Percentiles rank a stretch among this genome's conserved stretches.
phyloP scores from a whole-genome alignment of 306 rosid species.

The Trifolium subterraneum region DNA sequence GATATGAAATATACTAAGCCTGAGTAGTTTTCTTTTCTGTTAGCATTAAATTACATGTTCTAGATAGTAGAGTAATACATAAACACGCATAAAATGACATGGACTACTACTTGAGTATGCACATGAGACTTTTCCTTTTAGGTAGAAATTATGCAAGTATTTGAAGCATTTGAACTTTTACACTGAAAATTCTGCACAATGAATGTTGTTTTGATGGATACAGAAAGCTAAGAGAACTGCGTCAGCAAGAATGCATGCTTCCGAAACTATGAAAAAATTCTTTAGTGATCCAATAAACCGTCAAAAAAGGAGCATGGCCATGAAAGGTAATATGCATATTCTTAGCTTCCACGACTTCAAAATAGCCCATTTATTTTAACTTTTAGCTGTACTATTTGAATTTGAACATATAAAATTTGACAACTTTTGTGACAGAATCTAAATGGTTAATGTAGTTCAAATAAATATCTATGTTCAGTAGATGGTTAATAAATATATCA shows the following conservation, averaged over 20 bases:
- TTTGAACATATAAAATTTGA: too few relatives aligned
- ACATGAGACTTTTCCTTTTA: background rate
- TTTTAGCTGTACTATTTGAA: background rate
- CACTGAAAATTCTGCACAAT: slow-evolving; percentile 21
- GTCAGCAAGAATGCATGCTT: slow-evolving; percentile 80
- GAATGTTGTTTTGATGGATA: slow-evolving; percentile 36
- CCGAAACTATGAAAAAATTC: slow-evolving; percentile 77
- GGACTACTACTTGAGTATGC: background rate
- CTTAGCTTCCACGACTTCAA: slow-evolving; percentile 1
- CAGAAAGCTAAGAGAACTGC: slow-evolving; percentile 88
- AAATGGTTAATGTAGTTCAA: too few relatives aligned
- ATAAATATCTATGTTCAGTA: too few relatives aligned
- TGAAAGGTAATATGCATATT: slow-evolving; percentile 67
- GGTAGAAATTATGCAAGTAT: background rate
- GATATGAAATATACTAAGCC: slow-evolving; percentile 4
- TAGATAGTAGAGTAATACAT: background rate
- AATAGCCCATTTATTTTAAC: background rate
- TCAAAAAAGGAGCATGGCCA: slow-evolving; percentile 78
- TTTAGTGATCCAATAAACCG: slow-evolving; percentile 94
- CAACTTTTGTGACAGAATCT: too few relatives aligned
- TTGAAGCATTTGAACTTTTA: slow-evolving; percentile 31
- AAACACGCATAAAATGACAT: background rate
- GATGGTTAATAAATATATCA: too few relatives aligned
- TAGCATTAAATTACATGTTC: background rate
- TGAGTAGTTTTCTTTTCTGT: background rate